These are phyloP conservation scores for Oryza brachyantha DNA, from an alignment of 176 grass and related monocot genomes.

Conservation along the genomic window DNA sequence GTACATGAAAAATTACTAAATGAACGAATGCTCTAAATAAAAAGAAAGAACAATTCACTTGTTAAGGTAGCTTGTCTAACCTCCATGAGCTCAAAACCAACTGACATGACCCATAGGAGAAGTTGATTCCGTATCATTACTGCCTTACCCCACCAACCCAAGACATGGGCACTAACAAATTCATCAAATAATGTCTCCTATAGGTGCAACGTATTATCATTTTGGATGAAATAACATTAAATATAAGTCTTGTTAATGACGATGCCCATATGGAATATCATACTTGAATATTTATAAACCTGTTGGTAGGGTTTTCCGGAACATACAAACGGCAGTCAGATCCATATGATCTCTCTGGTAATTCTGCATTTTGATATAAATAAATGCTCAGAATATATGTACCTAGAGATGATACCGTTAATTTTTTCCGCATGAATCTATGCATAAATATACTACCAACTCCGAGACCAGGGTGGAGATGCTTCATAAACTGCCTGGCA, in stretches of 20 bases:
- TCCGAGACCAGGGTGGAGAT: constrained; percentile 82
- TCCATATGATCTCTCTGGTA: constrained; percentile 96
- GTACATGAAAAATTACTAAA: background rate
- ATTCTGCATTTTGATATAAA: constrained; percentile 42
- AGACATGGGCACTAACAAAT: constrained; percentile 78
- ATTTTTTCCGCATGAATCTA: background rate
- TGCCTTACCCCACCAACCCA: constrained; percentile 97
- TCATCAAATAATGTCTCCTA: constrained; percentile 97
- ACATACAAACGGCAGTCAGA: constrained; percentile 86
- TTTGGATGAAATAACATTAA: constrained; percentile 14
- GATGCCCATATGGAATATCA: constrained; percentile 50
- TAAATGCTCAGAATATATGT: background rate
- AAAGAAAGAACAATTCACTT: background rate
- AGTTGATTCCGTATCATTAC: constrained; percentile 93
- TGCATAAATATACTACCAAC: constrained; percentile 49
- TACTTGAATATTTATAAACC: constrained; percentile 99
- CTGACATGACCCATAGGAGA: constrained; percentile 81
- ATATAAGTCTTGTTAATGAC: constrained; percentile 34
- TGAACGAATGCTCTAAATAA: background rate
- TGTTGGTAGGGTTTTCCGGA: constrained; percentile 94
- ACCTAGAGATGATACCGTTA: background rate
- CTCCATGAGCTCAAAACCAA: constrained; percentile 86
- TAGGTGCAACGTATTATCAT: constrained; percentile 40
- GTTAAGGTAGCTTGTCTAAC: constrained; percentile 39
- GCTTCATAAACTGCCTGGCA: constrained; percentile 86